These are phyloP conservation scores for Backusella tuberculispora DNA, from an alignment of 192 early-diverging fungal genomes.

Conservation along the genomic window DNA sequence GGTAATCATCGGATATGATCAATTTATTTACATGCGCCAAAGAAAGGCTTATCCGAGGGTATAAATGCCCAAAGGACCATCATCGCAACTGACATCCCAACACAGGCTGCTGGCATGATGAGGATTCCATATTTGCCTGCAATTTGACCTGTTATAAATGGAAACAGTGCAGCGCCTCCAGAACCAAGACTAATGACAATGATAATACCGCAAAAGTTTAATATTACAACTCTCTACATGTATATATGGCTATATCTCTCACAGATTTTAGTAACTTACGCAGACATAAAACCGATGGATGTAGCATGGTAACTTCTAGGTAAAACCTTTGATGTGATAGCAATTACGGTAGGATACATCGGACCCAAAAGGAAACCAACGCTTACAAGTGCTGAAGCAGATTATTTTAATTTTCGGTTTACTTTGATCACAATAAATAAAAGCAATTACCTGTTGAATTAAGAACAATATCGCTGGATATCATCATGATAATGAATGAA, in stretches of 20 bases:
- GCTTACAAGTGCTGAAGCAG: slow-evolving; percentile 4
- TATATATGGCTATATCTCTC: background rate
- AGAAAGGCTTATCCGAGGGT: slow-evolving; percentile 19
- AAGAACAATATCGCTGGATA: slow-evolving; percentile 2
- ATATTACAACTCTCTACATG: background rate
- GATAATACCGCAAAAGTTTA: background rate
- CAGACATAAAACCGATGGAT: slow-evolving; percentile 38
- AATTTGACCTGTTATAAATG: slow-evolving; percentile 32
- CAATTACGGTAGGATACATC: slow-evolving; percentile 32
- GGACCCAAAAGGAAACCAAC: slow-evolving; percentile 38
- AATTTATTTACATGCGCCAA: slow-evolving; percentile 16
- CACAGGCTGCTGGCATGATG: slow-evolving; percentile 24
- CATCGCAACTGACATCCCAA: slow-evolving; percentile 25
- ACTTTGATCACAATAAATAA: background rate
- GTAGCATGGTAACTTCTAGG: slow-evolving; percentile 32
- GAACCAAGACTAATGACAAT: slow-evolving; percentile 18
- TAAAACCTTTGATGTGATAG: slow-evolving; percentile 33
- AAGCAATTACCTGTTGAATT: slow-evolving; percentile 17
- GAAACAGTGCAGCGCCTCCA: slow-evolving; percentile 34
- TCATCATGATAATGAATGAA: background rate
- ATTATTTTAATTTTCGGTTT: background rate
- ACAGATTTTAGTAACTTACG: slow-evolving; percentile 11
- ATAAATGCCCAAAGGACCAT: slow-evolving; percentile 34
- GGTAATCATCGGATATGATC: background rate
- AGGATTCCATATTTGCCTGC: slow-evolving; percentile 26